Percentiles rank a stretch among this genome's conserved stretches.
Evolutionary conservation across 495 filamentous ascomycete species (phyloP).

Genomic region (Sphaerosporella brunnea): DNA sequence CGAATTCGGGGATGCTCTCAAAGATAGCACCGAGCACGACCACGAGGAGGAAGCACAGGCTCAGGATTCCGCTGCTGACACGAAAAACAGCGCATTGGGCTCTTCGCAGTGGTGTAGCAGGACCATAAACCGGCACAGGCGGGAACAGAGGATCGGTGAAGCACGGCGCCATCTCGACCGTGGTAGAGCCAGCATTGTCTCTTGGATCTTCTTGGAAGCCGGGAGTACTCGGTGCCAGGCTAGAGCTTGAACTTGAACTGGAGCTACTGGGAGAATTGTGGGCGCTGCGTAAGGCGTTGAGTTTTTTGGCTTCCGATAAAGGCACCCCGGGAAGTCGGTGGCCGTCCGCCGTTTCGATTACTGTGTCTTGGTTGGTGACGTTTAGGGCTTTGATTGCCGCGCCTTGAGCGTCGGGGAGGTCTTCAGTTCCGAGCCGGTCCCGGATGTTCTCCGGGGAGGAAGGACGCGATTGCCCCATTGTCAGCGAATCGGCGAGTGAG

Average conservation of each 20-base stretch:
- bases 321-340: slow-evolving; percentile 47
- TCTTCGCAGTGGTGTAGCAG: slow-evolving; percentile 43
- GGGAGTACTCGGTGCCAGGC: neutral
- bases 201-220: neutral
- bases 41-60: slow-evolving; percentile 52
- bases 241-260: neutral
- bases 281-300: slow-evolving; percentile 37
- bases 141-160: slow-evolving; percentile 75
- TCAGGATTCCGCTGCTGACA: slow-evolving; percentile 50
- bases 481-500: too few species aligned
- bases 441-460: too few species aligned
- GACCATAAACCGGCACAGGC: slow-evolving; percentile 65
- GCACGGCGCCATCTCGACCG: slow-evolving; percentile 33
- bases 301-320: slow-evolving; percentile 43
- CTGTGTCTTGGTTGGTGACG: slow-evolving; percentile 51
- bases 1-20: slow-evolving; percentile 37
- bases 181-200: neutral
- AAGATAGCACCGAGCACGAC: slow-evolving; percentile 58
- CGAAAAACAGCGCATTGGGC: slow-evolving; percentile 48
- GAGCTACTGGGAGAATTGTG: neutral
- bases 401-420: slow-evolving; percentile 2
- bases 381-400: slow-evolving; percentile 17
- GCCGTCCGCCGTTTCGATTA: slow-evolving; percentile 49
- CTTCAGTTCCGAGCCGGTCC: slow-evolving; percentile 9
- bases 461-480: too few species aligned